Evolutionary conservation across 768 basidiomycete genomes (phyloP).

Genomic region (Cyclocybe aegerita): DNA sequence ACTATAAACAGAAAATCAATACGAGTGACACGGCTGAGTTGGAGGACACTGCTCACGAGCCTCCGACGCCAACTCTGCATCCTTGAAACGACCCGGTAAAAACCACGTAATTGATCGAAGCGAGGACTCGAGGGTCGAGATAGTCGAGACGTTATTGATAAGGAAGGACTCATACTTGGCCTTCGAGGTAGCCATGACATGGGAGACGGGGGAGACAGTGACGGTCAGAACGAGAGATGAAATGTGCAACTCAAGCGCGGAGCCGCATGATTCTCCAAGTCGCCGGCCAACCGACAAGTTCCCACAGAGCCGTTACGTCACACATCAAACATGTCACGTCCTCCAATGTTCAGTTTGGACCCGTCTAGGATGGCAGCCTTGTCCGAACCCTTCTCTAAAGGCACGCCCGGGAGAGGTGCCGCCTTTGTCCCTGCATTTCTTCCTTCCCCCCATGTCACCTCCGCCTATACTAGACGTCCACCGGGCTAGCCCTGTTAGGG

Average conservation of each 20-base stretch:
- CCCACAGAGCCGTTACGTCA: slow-evolving; percentile 10
- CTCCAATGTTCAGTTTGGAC: slow-evolving; percentile 3
- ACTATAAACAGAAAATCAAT: slow-evolving; percentile 46
- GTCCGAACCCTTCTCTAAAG: slow-evolving; percentile 11
- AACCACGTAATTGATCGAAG: slow-evolving; percentile 93
- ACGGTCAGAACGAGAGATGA: slow-evolving; percentile 4
- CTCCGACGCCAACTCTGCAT: slow-evolving; percentile 95
- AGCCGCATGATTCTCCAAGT: slow-evolving; percentile 20
- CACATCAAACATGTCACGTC: slow-evolving; percentile 14
- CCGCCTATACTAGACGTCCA: slow-evolving; percentile 50
- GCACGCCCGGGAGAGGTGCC: slow-evolving; percentile 6
- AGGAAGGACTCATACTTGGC: slow-evolving; percentile 82
- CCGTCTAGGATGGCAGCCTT: slow-evolving; percentile 20
- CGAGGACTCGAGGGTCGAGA: slow-evolving; percentile 86
- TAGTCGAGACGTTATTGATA: slow-evolving; percentile 80
- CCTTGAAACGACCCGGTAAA: slow-evolving; percentile 93
- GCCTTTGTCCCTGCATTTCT: slow-evolving; percentile 1
- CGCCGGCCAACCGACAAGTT: slow-evolving; percentile 16
- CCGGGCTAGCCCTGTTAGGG: slow-evolving; percentile 66
- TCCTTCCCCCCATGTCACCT: slow-evolving; percentile 23
- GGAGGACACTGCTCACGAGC: slow-evolving; percentile 62
- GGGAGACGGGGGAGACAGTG: slow-evolving; percentile 9
- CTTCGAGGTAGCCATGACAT: slow-evolving; percentile 58
- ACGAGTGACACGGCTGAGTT: slow-evolving; percentile 3
- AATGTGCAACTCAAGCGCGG: background rate